A percentile compares a stretch with the other conserved stretches of the same genome.
phyloP scores from a whole-genome alignment of 768 basidiomycete genomes.

The Psilocybe cubensis region DNA sequence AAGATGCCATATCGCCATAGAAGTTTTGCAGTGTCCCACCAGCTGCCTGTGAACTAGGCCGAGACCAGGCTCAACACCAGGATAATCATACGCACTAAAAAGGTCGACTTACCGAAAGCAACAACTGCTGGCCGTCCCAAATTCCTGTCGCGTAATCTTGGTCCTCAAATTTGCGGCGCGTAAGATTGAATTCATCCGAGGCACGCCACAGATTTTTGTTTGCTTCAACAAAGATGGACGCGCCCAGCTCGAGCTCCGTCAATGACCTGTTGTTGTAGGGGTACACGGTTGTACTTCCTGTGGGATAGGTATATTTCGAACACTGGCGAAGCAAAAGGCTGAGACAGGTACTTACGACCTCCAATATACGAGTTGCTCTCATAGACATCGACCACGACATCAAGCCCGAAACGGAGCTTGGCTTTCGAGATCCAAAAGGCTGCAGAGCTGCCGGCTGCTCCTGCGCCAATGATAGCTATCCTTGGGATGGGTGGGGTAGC shows the following conservation, averaged over 20 bases:
- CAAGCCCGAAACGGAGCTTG: conserved; percentile 66
- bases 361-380: conserved; percentile 79
- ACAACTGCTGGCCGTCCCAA: conserved; percentile 82
- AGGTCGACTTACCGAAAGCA: conserved; percentile 57
- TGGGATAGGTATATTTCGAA: background rate
- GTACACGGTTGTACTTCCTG: conserved; percentile 80
- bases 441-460: conserved; percentile 84
- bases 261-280: conserved; percentile 67
- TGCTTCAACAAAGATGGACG: conserved; percentile 79
- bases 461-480: conserved; percentile 90
- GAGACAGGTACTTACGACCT: conserved; percentile 65
- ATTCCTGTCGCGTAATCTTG: conserved; percentile 63
- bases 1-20: conserved; percentile 78
- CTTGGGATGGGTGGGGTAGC: conserved; percentile 41
- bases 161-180: conserved; percentile 47
- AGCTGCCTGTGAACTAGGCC: conserved; percentile 53
- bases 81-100: too few species aligned
- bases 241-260: conserved; percentile 80
- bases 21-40: conserved; percentile 77
- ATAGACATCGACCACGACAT: conserved; percentile 83
- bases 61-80: too few species aligned
- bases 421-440: conserved; percentile 85
- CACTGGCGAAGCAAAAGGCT: conserved; percentile 2
- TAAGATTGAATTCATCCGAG: conserved; percentile 78
- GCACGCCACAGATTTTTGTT: conserved; percentile 80